phyloP scores from a whole-genome alignment of 2,329 filamentous ascomycete genomes.

The Curvularia lunata region DNA sequence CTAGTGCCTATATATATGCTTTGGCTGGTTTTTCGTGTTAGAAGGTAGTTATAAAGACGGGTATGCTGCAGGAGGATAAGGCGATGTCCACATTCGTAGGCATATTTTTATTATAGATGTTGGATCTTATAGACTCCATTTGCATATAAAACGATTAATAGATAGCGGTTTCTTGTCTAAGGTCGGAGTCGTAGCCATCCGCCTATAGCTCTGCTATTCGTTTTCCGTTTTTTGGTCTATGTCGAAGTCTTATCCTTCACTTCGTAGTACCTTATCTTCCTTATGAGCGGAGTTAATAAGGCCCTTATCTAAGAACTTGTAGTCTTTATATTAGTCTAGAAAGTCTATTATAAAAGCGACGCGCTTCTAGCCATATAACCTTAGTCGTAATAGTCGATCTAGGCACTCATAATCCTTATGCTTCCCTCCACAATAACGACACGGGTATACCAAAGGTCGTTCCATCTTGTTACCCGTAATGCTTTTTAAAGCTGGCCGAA shows the following conservation, averaged over 20 bases:
- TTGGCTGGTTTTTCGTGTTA: background rate
- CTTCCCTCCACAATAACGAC: background rate
- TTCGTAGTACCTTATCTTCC: background rate
- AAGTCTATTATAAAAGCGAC: background rate
- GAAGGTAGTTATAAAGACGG: background rate
- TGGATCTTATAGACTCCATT: background rate
- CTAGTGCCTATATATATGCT: background rate
- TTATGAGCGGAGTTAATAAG: background rate
- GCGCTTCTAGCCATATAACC: background rate
- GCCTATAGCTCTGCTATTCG: background rate
- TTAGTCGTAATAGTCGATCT: background rate
- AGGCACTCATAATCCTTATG: background rate
- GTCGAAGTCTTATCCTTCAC: background rate
- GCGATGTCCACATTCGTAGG: background rate
- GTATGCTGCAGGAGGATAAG: background rate
- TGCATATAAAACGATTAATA: background rate
- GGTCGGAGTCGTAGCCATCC: background rate
- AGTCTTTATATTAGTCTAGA: background rate
- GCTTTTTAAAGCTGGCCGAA: background rate
- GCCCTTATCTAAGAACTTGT: background rate
- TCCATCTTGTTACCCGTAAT: background rate
- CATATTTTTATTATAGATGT: background rate
- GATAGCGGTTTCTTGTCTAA: background rate
- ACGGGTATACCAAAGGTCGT: background rate
- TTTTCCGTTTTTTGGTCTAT: background rate